These are phyloP conservation scores for Nelumbo lutea DNA, from an alignment of 164 flowering plant species.

Conservation along the genomic window DNA sequence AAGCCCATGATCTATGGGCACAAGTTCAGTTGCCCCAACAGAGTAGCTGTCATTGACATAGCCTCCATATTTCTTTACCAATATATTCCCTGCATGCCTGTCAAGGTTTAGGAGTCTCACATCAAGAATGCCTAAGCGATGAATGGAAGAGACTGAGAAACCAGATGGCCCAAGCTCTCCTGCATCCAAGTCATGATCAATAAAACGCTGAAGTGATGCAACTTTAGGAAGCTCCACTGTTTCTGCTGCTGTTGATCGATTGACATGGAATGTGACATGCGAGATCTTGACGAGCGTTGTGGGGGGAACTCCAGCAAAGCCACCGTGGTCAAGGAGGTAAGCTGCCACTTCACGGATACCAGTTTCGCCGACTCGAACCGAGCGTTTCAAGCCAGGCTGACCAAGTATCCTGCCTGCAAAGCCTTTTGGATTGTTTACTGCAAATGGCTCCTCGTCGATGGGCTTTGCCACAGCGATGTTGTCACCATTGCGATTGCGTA, in stretches of 20 bases:
- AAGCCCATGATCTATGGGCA: slow-evolving; percentile 90
- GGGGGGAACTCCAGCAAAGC: slow-evolving; percentile 77
- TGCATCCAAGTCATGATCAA: slow-evolving; percentile 70
- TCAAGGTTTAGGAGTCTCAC: slow-evolving; percentile 72
- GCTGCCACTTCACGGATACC: slow-evolving; percentile 83
- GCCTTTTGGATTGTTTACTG: slow-evolving; percentile 64
- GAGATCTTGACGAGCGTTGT: slow-evolving; percentile 65
- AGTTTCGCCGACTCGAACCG: slow-evolving; percentile 66
- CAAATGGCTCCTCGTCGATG: slow-evolving; percentile 65
- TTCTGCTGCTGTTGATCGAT: slow-evolving; percentile 9
- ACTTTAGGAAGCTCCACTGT: slow-evolving; percentile 29
- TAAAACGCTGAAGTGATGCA: slow-evolving; percentile 74
- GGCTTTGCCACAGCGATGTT: slow-evolving; percentile 80
- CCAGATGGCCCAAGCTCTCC: slow-evolving; percentile 76
- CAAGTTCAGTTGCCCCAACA: slow-evolving; percentile 49
- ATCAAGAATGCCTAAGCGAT: slow-evolving; percentile 75
- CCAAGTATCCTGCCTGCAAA: slow-evolving; percentile 50
- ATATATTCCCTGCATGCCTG: slow-evolving; percentile 83
- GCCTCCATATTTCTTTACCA: slow-evolving; percentile 42
- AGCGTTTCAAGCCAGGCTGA: slow-evolving; percentile 58
- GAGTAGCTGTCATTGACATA: slow-evolving; percentile 15
- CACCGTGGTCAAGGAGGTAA: slow-evolving; percentile 71
- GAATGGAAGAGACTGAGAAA: slow-evolving; percentile 68
- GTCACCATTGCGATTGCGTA: slow-evolving; percentile 35
- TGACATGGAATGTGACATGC: slow-evolving; percentile 36